Conservation (phyloP, 495 filamentous ascomycete genomes). For the Neurospora sp. region DNA sequence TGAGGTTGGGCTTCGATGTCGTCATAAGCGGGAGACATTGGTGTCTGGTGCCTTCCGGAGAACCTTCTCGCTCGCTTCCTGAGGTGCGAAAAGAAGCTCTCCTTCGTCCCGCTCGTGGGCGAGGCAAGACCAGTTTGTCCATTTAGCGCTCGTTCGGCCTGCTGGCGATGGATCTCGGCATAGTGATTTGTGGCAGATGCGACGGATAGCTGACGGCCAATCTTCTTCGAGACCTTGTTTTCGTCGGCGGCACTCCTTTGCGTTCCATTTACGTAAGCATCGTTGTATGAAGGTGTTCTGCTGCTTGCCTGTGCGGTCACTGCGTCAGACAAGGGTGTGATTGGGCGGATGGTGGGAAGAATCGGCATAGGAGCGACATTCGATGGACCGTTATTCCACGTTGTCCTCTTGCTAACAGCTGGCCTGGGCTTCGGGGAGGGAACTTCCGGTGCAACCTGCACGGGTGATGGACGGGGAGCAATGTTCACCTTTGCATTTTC, state of each 20-base stretch:
- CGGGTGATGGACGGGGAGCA: conserved; percentile 45
- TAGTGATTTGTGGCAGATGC: conserved; percentile 90
- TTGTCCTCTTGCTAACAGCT: conserved; percentile 61
- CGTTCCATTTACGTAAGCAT: conserved; percentile 25
- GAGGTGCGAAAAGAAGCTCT: conserved; percentile 96
- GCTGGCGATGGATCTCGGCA: conserved; percentile 74
- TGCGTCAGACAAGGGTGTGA: conserved; percentile 84
- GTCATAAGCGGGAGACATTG: conserved; percentile 61
- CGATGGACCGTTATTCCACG: conserved; percentile 70
- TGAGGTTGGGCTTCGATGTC: conserved; percentile 70
- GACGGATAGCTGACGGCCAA: conserved; percentile 88
- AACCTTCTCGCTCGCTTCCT: conserved; percentile 87
- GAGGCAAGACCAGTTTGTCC: conserved; percentile 59
- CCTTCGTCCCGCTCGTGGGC: conserved; percentile 62
- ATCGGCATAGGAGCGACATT: conserved; percentile 96
- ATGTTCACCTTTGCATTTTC: conserved; percentile 13
- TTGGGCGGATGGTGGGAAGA: conserved; percentile 86
- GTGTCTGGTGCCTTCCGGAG: conserved; percentile 77
- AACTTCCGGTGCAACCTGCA: conserved; percentile 44
- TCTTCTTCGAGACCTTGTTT: conserved; percentile 78
- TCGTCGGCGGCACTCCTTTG: conserved; percentile 31
- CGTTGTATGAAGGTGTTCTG: conserved; percentile 37
- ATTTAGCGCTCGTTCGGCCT: conserved; percentile 83
- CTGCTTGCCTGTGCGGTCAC: conserved; percentile 77
- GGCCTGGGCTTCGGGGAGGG: conserved; percentile 48